Conservation (phyloP, 2,329 filamentous ascomycete species). For the Trichoderma cornu-damae region DNA sequence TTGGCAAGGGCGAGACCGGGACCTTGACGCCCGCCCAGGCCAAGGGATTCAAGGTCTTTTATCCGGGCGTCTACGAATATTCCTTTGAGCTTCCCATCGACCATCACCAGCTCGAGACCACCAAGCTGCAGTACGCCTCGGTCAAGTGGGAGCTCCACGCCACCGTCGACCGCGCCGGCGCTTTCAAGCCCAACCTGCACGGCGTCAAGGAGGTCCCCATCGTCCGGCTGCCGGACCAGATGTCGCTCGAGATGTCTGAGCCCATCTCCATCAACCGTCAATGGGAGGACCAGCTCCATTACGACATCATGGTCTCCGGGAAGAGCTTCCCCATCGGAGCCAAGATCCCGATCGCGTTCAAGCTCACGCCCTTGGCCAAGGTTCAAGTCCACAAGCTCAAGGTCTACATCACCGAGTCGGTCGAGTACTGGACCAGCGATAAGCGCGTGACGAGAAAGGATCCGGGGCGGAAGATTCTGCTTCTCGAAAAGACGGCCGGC, state of each 20-base stretch:
- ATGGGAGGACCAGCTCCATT: conserved; percentile 93
- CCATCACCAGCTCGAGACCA: conserved; percentile 82
- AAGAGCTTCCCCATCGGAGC: conserved; percentile 89
- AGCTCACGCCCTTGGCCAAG: conserved; percentile 85
- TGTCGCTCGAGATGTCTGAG: conserved; percentile 84
- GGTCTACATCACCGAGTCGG: conserved; percentile 82
- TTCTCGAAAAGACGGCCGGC: conserved; percentile 85
- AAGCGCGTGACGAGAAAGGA: conserved; percentile 81
- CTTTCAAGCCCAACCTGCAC: conserved; percentile 82
- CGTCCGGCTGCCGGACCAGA: conserved; percentile 79
- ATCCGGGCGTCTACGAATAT: conserved; percentile 63
- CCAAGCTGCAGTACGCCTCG: conserved; percentile 77
- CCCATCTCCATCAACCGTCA: conserved; percentile 89
- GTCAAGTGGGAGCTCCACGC: conserved; percentile 87
- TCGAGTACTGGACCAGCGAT: conserved; percentile 86
- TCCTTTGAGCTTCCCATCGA: conserved; percentile 86
- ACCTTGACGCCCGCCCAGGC: conserved; percentile 54
- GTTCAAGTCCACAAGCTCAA: conserved; percentile 91
- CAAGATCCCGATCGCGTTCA: conserved; percentile 88
- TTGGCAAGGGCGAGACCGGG: conserved; percentile 69
- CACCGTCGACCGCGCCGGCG: conserved; percentile 76
- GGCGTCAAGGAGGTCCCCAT: conserved; percentile 77
- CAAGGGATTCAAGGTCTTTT: conserved; percentile 82
- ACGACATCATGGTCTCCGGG: conserved; percentile 92
- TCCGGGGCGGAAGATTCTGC: conserved; percentile 72